Evolutionary conservation across 345 rosid species (phyloP), one percentile per base, ranked within the genome.

Genomic region (Balakata baccata): DNA sequence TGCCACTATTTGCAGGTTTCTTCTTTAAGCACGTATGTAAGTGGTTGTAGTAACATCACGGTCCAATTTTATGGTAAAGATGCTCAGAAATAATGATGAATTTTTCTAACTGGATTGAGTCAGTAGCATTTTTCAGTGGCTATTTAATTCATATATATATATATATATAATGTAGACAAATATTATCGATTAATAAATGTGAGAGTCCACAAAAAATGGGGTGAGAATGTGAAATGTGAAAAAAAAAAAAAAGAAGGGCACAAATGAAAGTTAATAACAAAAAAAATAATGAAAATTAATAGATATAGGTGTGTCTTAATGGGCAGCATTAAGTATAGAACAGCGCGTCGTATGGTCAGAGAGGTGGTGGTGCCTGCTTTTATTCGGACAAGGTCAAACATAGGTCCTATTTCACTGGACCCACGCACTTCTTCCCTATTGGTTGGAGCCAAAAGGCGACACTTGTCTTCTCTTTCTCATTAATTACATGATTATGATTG

Each of bases 381-480:
- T 3, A 8, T 43, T 3, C 16, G 9, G 64, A 54, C 76, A 12
- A 64, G 43, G 63, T 53, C 76, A 73, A 73, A 41, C 63, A 16
- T 14, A 14, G 20, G 5, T 49, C 76, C 54, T 23, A 16, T 16
- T 7, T 23, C 47, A 11, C 0, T n/a, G 45, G 76, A 43, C 0
- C 52, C 70, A 13, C 18, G n/a, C n/a, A 5, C 51, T 41, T n/a
- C 14, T 7, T 56, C 2, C 34, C 34, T 22, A 6, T 47, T 71
- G 59, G 3, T n/a, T 72, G 59, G 68, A 5, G 7, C 5, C 64
- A 16, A 65, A 65, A 54, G 71, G 53, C 11, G 57, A 65, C 70
- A 74, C 76, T 65, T 65, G 77, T 74, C 77, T 38, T 65, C 39
- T 65, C 37, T 14, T 45, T 4, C 59, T 71, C 39, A 12, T 60